Base-by-base conservation (phyloP, 2,329 filamentous ascomycete genomes). In the Scytalidium sp. region DNA sequence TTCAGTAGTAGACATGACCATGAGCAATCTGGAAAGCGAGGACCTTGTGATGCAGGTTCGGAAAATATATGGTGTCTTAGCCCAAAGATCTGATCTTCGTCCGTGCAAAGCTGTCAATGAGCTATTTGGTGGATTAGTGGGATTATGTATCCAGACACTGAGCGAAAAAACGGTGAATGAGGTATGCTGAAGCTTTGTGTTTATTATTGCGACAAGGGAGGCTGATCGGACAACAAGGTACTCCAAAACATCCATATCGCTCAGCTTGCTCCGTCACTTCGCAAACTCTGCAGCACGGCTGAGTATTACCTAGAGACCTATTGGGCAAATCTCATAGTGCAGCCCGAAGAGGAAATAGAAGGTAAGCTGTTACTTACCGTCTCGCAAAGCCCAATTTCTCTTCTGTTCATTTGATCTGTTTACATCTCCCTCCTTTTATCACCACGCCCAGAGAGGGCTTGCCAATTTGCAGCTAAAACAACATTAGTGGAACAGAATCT, bases 241-340 rank as follows among this genome's bases (percentile, higher is more conserved):
- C 59, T 74, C 27, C 47, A 49, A 6, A 63, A 70, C 39, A 53
- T 61, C 7, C 55, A 56, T 1, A 55, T 74, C 11, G 43, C 60
- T 6, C 40, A 53, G 0, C 61, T 76, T 5, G 66, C 71, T 11
- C 59, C 67, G 1, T 56, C 65, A 1, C 60, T 79, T 0, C 68
- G 70, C 19, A 42, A 59, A 1, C 60, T 78, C 15, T 79, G 75
- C 54, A 67, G 70, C 3, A 53, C 59, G 13, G 71, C 73, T 3
- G 76, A 79, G 58, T 69, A 65, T 29, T 64, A 70, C 20, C 62
- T 79, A 2, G 76, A 79, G 55, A 56, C 53, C 2, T 60, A 72
- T 52, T 79, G 74, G 75, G 66, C 72, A 0, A 47, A 60, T 9
- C 59, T 60, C 8, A 72, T 77, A 17, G 46, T 62, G 2, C 25